Conservation (phyloP, 345 rosid species). For the Turnera subulata region DNA sequence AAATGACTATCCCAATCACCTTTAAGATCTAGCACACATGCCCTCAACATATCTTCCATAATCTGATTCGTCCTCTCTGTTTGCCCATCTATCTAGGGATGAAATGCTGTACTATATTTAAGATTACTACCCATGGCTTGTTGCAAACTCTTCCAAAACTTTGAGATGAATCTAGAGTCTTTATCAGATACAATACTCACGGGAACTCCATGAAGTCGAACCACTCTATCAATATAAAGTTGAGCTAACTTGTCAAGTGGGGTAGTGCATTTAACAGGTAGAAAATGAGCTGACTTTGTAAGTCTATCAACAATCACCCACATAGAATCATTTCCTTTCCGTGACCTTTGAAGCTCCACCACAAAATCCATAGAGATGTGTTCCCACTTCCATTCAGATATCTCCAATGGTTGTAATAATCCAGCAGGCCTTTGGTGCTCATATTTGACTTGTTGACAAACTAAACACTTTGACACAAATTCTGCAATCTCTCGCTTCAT, state of each 20-base stretch:
- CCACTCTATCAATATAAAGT: background rate
- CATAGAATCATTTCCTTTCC: background rate
- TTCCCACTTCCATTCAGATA: constrained; percentile 5
- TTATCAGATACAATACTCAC: background rate
- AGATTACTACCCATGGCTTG: background rate
- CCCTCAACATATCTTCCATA: background rate
- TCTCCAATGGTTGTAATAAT: background rate
- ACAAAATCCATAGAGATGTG: constrained; percentile 7
- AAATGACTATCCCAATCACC: background rate
- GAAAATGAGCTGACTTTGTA: background rate
- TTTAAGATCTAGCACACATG: background rate
- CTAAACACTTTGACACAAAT: background rate
- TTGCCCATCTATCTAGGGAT: background rate
- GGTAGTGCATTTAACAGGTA: background rate
- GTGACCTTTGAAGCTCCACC: background rate
- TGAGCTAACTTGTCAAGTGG: background rate
- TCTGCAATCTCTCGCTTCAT: background rate
- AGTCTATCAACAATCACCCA: background rate
- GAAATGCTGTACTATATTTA: background rate
- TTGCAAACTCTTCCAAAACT: background rate
- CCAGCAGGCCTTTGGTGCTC: background rate
- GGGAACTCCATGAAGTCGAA: background rate
- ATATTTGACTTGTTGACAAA: background rate
- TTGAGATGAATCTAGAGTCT: background rate
- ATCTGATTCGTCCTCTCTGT: background rate